Conservation (phyloP, 2,329 filamentous ascomycete species). For the Talaromyces sp. region DNA sequence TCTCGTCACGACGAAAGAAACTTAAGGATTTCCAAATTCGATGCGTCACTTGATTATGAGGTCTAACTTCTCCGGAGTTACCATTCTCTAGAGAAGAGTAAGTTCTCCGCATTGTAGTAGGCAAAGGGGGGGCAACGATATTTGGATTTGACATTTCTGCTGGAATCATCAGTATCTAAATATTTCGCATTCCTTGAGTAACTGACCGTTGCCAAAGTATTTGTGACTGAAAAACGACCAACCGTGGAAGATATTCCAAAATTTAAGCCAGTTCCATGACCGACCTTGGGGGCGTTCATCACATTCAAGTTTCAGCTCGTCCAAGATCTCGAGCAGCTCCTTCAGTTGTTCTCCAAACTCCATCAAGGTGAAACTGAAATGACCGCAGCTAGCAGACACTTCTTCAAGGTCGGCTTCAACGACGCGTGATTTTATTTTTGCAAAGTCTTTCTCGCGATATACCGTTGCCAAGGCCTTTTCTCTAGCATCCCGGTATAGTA, state of each 20-base stretch:
- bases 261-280: slow-evolving; percentile 79
- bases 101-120: slow-evolving; percentile 7
- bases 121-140: slow-evolving; percentile 12
- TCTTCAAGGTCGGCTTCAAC: slow-evolving; percentile 93
- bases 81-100: slow-evolving; percentile 7
- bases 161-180: neutral
- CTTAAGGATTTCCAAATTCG: slow-evolving; percentile 53
- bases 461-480: slow-evolving; percentile 71
- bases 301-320: slow-evolving; percentile 70
- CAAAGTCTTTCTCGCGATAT: slow-evolving; percentile 74
- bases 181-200: neutral
- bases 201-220: neutral
- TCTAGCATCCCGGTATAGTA: slow-evolving; percentile 71
- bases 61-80: slow-evolving; percentile 5
- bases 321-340: slow-evolving; percentile 74
- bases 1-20: slow-evolving; percentile 60
- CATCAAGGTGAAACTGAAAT: slow-evolving; percentile 88
- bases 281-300: slow-evolving; percentile 59
- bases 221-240: neutral
- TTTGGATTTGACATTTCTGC: neutral
- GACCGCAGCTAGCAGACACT: slow-evolving; percentile 93
- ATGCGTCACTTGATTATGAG: slow-evolving; percentile 37
- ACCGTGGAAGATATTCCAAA: slow-evolving; percentile 56
- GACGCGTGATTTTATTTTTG: slow-evolving; percentile 63
- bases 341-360: slow-evolving; percentile 89